These are phyloP conservation scores for Chrysanthemum lavandulifolium DNA, from an alignment of 129 eudicot genomes.

Conservation along the genomic window DNA sequence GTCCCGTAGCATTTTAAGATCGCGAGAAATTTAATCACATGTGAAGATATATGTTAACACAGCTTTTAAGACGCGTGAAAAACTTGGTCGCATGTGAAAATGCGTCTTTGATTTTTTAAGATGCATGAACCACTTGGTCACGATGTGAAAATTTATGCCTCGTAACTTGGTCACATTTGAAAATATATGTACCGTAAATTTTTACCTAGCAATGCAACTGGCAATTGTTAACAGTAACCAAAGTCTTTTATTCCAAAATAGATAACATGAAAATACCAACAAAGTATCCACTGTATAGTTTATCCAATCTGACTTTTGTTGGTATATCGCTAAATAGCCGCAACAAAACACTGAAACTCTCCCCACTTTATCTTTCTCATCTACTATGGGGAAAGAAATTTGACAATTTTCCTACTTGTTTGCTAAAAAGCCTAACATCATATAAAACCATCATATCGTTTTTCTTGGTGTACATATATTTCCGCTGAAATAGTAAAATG, in stretches of 20 bases:
- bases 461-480: conserved; percentile 17
- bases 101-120: no score
- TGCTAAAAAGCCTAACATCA: conserved; percentile 11
- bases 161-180: no score
- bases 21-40: no score
- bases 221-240: neutral
- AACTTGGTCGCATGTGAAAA: no score
- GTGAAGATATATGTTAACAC: no score
- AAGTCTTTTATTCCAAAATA: conserved; percentile 26
- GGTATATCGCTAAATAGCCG: conserved; percentile 4
- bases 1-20: no score
- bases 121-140: no score
- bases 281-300: conserved; percentile 7
- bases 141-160: no score
- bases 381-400: neutral
- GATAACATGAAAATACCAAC: conserved; percentile 9
- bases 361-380: conserved; percentile 22
- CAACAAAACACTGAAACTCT: conserved; percentile 3
- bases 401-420: conserved; percentile 15
- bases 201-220: no score
- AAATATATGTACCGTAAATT: no score
- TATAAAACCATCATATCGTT: conserved; percentile 18
- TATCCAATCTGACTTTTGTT: conserved; percentile 22
- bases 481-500: no score
- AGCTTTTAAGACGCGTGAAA: no score